Percentiles rank a stretch among this genome's conserved stretches.
These are phyloP conservation scores for Arctostaphylos glauca DNA, from an alignment of 148 eudicot species.

Conservation along the genomic window DNA sequence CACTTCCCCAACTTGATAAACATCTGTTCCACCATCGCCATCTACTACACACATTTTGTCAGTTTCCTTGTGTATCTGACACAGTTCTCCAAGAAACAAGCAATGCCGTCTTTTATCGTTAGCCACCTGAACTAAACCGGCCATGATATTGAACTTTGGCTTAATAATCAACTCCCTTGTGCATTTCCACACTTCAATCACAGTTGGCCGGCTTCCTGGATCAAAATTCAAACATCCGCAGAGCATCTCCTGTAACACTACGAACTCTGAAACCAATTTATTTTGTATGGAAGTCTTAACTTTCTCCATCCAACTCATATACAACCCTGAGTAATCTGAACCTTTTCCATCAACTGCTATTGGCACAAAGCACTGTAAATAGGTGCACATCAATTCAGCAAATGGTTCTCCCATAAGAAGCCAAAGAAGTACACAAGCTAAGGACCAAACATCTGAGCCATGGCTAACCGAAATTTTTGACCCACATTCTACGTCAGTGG, in stretches of 20 bases:
- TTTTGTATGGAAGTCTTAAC: slow-evolving; percentile 28
- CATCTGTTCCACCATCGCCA: slow-evolving; percentile 27
- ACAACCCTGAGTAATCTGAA: slow-evolving; percentile 31
- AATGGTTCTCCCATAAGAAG: slow-evolving; percentile 61
- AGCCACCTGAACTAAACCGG: slow-evolving; percentile 17
- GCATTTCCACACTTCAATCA: slow-evolving; percentile 59
- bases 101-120: slow-evolving; percentile 29
- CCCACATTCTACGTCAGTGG: slow-evolving; percentile 31
- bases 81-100: slow-evolving; percentile 55
- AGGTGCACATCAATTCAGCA: slow-evolving; percentile 32
- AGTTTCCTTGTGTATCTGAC: slow-evolving; percentile 28
- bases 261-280: slow-evolving; percentile 26
- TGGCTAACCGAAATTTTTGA: slow-evolving; percentile 25
- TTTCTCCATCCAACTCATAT: slow-evolving; percentile 39
- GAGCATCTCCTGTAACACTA: slow-evolving; percentile 39
- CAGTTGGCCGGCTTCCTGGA: slow-evolving; percentile 52
- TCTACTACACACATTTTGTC: slow-evolving; percentile 19
- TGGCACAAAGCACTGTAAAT: slow-evolving; percentile 24
- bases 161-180: slow-evolving; percentile 35
- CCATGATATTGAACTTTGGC: slow-evolving; percentile 26
- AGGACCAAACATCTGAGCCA: slow-evolving; percentile 73
- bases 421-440: slow-evolving; percentile 60
- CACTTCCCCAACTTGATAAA: slow-evolving; percentile 26
- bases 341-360: slow-evolving; percentile 19
- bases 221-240: slow-evolving; percentile 47